Conservation (phyloP, 1,284 basidiomycete species). For the Irpex sp. region DNA sequence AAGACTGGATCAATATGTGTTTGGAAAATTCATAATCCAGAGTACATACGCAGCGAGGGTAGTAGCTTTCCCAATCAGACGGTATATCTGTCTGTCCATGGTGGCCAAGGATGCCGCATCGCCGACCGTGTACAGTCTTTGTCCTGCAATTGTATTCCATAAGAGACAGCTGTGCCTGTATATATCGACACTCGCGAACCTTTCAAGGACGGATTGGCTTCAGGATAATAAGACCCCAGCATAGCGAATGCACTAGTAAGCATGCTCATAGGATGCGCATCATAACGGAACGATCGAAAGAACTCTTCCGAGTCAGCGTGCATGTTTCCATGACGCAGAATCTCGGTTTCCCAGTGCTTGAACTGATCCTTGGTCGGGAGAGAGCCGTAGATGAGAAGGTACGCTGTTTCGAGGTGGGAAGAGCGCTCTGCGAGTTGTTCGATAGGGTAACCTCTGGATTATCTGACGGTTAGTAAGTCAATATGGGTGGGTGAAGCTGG, state of each 20-base stretch:
- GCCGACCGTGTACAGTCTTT: slow-evolving; percentile 72
- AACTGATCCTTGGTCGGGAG: slow-evolving; percentile 70
- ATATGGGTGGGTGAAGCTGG: background rate
- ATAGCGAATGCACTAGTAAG: slow-evolving; percentile 83
- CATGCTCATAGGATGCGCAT: slow-evolving; percentile 88
- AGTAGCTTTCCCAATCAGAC: slow-evolving; percentile 83
- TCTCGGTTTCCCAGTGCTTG: slow-evolving; percentile 63
- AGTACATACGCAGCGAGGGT: slow-evolving; percentile 73
- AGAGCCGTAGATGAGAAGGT: slow-evolving; percentile 83
- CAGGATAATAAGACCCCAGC: slow-evolving; percentile 79
- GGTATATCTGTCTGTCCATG: slow-evolving; percentile 89
- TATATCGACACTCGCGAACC: slow-evolving; percentile 34
- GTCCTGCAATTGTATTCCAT: slow-evolving; percentile 44
- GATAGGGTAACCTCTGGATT: slow-evolving; percentile 81
- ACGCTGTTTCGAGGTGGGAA: slow-evolving; percentile 77
- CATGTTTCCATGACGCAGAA: slow-evolving; percentile 73
- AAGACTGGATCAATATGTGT: background rate
- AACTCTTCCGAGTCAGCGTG: slow-evolving; percentile 80
- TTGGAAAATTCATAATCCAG: background rate
- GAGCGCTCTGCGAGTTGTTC: slow-evolving; percentile 81
- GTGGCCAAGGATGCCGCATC: slow-evolving; percentile 61
- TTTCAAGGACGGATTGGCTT: slow-evolving; percentile 77
- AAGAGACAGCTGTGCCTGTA: background rate
- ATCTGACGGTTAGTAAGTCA: background rate
- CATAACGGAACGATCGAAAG: slow-evolving; percentile 80